These are phyloP conservation scores for Calonectria crousiana DNA, from an alignment of 2,329 filamentous ascomycete genomes.

Conservation along the genomic window DNA sequence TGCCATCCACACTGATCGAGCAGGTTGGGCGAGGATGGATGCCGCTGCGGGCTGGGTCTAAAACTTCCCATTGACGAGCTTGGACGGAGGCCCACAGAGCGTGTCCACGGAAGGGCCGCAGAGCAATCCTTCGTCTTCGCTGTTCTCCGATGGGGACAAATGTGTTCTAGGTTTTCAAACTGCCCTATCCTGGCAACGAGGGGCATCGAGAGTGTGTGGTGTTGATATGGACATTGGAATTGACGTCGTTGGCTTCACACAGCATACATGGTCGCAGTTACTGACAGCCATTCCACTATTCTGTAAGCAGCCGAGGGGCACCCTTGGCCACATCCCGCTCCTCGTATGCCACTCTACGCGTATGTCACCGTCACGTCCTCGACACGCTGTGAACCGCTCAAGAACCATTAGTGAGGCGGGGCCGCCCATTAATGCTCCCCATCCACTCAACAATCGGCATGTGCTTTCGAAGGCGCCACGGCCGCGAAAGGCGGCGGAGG, in stretches of 20 bases:
- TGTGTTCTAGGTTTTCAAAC: constrained; percentile 21
- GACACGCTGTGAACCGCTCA: background rate
- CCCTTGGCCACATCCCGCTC: background rate
- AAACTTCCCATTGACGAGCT: background rate
- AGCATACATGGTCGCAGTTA: background rate
- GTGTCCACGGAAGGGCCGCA: background rate
- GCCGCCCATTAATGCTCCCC: constrained; percentile 17
- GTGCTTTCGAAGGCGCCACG: constrained; percentile 12
- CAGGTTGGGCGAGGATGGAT: constrained; percentile 12
- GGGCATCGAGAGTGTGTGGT: background rate
- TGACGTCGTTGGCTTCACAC: background rate
- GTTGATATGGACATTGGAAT: background rate
- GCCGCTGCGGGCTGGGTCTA: constrained; percentile 17
- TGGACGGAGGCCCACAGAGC: background rate
- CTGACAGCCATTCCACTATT: background rate
- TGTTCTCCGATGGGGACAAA: constrained; percentile 22
- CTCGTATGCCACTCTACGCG: background rate
- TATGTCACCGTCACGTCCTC: constrained; percentile 1
- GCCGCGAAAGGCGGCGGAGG: constrained; percentile 3
- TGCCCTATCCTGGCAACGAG: background rate
- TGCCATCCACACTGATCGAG: background rate
- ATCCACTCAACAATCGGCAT: constrained; percentile 5
- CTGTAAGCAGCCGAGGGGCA: background rate
- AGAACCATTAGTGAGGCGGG: constrained; percentile 18
- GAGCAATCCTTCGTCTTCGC: constrained; percentile 19